Evolutionary conservation across 2,329 filamentous ascomycete genomes (phyloP), one percentile per base, ranked within the genome.

Genomic region (Ramichloridium luteum): DNA sequence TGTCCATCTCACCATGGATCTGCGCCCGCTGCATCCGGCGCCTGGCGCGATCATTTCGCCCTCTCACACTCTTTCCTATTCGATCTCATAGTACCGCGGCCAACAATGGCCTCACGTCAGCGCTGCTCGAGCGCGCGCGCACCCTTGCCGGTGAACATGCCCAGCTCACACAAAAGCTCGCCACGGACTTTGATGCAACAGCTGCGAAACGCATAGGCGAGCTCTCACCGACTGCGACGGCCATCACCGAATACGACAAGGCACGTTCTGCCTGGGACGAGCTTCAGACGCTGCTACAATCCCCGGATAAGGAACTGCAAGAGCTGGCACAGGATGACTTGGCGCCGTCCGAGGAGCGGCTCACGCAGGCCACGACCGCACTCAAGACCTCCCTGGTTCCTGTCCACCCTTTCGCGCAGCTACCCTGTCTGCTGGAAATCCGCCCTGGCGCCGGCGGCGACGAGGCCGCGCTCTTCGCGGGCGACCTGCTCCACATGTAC

Each of bases 381-480:
- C 68, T 98, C 26, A 83, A 83, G 15, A 73, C 70, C 13, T 75
- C 80, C 27, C 68, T 98, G 32, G 80, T 93, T 11, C 90, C 90
- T 1, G 73, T 75, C 25, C 86, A 98, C 54, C 82, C 86, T 3
- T 98, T 94, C 53, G 83, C 83, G 17, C 72, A 84, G 40, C 70
- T 96, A 45, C 84, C 86, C 32, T 96, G 88, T 56, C 69, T 98
- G 41, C 61, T 98, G 25, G 90, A 98, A 59, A 80, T 98, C 37
- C 74, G 86, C 1, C 90, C 90, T 0, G 90, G 90, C 0, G 86
- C 85, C 0, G 90, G 90, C 22, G 90, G 90, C 2, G 76, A 84
- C 35, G 90, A 98, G 59, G 86, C 88, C 2, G 77, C 83, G 0
- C 75, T 93, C 40, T 98, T 98, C 47, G 84, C 86, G 9, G 80